Conservation (phyloP, 805 yeast species). For the Spathaspora girioi region DNA sequence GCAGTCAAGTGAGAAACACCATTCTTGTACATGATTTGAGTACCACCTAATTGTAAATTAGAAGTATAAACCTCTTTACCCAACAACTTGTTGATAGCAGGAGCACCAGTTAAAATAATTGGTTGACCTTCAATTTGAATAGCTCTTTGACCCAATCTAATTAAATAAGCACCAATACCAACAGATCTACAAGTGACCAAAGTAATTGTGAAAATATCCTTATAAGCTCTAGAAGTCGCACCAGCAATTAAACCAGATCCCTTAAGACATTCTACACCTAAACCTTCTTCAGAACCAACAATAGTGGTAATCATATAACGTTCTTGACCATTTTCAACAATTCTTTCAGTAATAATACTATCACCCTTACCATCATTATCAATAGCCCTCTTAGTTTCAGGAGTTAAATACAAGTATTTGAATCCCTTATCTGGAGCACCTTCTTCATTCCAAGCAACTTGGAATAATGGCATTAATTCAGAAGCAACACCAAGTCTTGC, state of each 20-base stretch:
- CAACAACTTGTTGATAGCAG: conserved; percentile 92
- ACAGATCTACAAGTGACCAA: conserved; percentile 99
- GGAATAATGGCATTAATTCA: conserved; percentile 82
- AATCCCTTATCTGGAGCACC: conserved; percentile 80
- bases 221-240: conserved; percentile 95
- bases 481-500: conserved; percentile 99
- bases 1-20: conserved; percentile 99
- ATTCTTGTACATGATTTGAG: conserved; percentile 96
- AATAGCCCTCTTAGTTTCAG: conserved; percentile 57
- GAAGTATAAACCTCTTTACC: conserved; percentile 98
- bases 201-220: conserved; percentile 96
- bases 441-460: conserved; percentile 89
- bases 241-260: conserved; percentile 99
- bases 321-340: conserved; percentile 81
- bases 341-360: conserved; percentile 68
- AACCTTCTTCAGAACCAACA: conserved; percentile 91
- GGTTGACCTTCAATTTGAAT: conserved; percentile 99
- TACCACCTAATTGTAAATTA: conserved; percentile 97
- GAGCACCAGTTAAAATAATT: conserved; percentile 97
- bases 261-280: conserved; percentile 97
- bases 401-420: conserved; percentile 76
- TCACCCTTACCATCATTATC: conserved; percentile 57
- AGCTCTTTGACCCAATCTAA: conserved; percentile 97
- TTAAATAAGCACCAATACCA: conserved; percentile 99
- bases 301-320: conserved; percentile 79